These are phyloP conservation scores for Puccinia coronata DNA, from an alignment of 1,284 basidiomycete genomes.

Conservation along the genomic window DNA sequence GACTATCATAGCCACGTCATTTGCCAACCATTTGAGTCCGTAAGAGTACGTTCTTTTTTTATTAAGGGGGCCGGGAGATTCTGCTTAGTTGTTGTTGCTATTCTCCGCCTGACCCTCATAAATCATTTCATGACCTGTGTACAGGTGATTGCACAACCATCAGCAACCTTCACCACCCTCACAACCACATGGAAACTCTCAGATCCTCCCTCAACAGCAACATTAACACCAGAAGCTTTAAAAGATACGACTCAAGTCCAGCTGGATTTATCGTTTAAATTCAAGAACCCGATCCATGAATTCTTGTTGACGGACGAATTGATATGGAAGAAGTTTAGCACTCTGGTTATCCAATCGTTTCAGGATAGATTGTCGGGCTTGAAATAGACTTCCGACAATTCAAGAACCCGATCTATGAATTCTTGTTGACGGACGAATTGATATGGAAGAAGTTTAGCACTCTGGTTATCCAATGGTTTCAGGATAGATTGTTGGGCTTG, in stretches of 20 bases:
- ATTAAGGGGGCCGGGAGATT: no score
- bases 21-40: neutral
- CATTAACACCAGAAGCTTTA: no score
- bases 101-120: no score
- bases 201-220: neutral
- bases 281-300: conserved; percentile 11
- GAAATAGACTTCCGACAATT: no score
- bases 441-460: conserved; percentile 1
- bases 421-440: conserved; percentile 1
- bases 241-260: neutral
- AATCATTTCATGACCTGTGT: neutral
- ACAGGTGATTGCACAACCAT: conserved; percentile 13
- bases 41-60: neutral
- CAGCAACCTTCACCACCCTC: conserved; percentile 1
- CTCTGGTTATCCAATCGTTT: neutral
- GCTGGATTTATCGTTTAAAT: conserved; percentile 8
- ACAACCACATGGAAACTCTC: conserved; percentile 5
- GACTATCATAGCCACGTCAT: conserved; percentile 10
- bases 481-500: neutral
- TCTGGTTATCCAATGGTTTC: neutral
- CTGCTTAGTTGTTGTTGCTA: neutral
- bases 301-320: conserved; percentile 5
- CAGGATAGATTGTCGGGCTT: neutral
- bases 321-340: conserved; percentile 3
- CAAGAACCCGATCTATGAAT: conserved; percentile 7